phyloP scores from a whole-genome alignment of 495 filamentous ascomycete species.

The Evansstolkia leycettana region DNA sequence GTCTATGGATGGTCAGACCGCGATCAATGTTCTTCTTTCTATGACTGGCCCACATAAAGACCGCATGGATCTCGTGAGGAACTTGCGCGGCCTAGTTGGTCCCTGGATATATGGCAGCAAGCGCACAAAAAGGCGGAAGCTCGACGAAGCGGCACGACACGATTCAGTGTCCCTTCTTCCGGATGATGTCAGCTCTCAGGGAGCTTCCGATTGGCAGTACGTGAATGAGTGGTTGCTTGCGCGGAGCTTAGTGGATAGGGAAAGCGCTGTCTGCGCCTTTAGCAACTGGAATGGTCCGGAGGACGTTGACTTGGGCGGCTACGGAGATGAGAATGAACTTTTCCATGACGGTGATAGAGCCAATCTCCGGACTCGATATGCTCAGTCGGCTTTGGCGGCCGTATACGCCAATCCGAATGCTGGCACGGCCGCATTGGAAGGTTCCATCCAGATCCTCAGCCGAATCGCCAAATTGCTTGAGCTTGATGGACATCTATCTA shows the following conservation, averaged over 20 bases:
- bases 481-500: constrained; percentile 38
- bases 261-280: constrained; percentile 45
- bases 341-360: constrained; percentile 39
- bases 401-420: constrained; percentile 56
- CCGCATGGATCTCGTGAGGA: constrained; percentile 44
- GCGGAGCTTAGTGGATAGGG: constrained; percentile 37
- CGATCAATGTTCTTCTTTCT: constrained; percentile 56
- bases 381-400: constrained; percentile 58
- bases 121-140: constrained; percentile 46
- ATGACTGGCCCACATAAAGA: constrained; percentile 38
- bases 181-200: constrained; percentile 9
- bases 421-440: constrained; percentile 44
- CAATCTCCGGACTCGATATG: constrained; percentile 50
- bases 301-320: constrained; percentile 70
- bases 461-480: constrained; percentile 49
- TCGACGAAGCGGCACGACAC: constrained; percentile 20
- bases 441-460: constrained; percentile 47
- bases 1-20: constrained; percentile 42
- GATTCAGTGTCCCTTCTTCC: constrained; percentile 19
- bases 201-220: constrained; percentile 52
- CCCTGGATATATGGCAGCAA: constrained; percentile 71
- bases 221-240: constrained; percentile 74
- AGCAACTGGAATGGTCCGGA: constrained; percentile 69
- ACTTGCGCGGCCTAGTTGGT: constrained; percentile 62
- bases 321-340: constrained; percentile 33